phyloP scores from a whole-genome alignment of 192 early-diverging fungal genomes.

The Coemansia sp. region DNA sequence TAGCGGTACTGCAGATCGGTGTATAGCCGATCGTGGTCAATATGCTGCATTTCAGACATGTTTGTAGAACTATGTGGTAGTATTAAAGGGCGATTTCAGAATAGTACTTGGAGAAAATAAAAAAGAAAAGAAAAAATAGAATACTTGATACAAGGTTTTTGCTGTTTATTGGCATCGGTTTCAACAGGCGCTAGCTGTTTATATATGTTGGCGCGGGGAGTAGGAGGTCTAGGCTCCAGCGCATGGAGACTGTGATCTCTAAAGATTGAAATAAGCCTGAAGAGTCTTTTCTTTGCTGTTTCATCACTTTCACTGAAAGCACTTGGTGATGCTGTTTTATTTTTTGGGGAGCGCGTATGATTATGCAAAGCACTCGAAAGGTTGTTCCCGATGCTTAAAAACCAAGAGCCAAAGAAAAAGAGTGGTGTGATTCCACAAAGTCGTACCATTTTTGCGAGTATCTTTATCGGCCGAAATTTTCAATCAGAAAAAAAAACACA shows the following conservation, averaged over 20 bases:
- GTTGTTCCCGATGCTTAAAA: too few species aligned
- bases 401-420: neutral
- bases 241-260: too few species aligned
- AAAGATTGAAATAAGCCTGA: too few species aligned
- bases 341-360: neutral
- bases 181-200: too few species aligned
- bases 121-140: neutral
- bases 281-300: too few species aligned
- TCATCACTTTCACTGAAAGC: too few species aligned
- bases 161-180: too few species aligned
- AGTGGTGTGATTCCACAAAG: neutral
- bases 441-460: neutral
- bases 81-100: neutral
- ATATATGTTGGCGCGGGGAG: too few species aligned
- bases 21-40: constrained; percentile 69
- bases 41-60: constrained; percentile 55
- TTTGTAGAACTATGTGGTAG: neutral
- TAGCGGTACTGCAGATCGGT: constrained; percentile 76
- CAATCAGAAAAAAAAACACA: neutral
- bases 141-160: neutral
- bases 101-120: neutral
- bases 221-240: too few species aligned
- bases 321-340: neutral
- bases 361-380: neutral
- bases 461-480: neutral